A percentile compares a stretch with the other conserved stretches of the same genome.
Evolutionary conservation across 495 filamentous ascomycete species (phyloP).

Genomic region (Penicillium odoratum): DNA sequence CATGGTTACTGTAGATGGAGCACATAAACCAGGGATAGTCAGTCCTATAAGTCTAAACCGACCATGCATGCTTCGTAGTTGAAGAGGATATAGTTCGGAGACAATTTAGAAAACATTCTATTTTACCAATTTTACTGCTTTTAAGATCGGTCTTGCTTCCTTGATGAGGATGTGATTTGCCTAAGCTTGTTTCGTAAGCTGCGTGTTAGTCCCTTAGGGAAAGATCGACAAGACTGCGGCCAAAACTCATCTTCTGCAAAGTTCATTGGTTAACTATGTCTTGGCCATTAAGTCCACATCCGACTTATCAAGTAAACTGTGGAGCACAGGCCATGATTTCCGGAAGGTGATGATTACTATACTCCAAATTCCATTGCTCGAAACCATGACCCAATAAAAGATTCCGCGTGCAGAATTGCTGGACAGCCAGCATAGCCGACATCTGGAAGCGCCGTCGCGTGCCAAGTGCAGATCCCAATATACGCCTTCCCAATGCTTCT

Average conservation of each 20-base stretch:
- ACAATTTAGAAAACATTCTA: not conserved
- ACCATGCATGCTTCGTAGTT: not conserved
- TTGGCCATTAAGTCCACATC: not conserved
- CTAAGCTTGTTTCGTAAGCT: constrained; percentile 1
- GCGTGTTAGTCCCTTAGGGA: not conserved
- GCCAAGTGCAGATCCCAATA: constrained; percentile 5
- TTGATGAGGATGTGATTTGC: not conserved
- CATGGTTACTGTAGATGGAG: not conserved
- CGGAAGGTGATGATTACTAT: constrained; percentile 1
- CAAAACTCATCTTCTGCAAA: not conserved
- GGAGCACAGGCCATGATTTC: not conserved
- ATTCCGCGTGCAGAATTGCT: not conserved
- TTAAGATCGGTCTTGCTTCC: not conserved
- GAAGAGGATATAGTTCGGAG: not conserved
- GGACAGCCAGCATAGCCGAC: not conserved
- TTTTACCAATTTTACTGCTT: not conserved
- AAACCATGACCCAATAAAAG: not conserved
- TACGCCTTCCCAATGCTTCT: not conserved
- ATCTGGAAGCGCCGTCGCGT: not conserved
- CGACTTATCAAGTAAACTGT: not conserved
- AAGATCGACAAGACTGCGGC: not conserved
- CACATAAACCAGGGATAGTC: not conserved
- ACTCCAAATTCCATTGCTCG: not conserved
- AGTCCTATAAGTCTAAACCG: not conserved
- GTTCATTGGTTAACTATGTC: not conserved